A percentile compares a stretch with the other conserved stretches of the same genome.
Evolutionary conservation across 2,329 filamentous ascomycete species (phyloP).

Genomic region (Fusarium acutatum): DNA sequence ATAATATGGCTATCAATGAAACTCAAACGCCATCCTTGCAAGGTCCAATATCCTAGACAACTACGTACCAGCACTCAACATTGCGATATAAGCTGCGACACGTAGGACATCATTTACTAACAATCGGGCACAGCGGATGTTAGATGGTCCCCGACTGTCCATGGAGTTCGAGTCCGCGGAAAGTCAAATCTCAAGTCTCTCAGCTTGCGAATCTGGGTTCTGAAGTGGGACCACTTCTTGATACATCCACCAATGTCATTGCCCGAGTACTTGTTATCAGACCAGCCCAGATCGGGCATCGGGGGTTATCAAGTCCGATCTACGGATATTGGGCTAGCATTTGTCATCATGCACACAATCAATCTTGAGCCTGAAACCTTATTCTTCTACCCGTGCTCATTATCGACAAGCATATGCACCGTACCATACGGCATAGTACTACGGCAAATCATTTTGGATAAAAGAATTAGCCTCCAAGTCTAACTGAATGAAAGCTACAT

Average conservation of each 20-base stretch:
- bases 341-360: neutral
- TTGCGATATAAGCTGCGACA: neutral
- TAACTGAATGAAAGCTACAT: neutral
- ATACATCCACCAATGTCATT: neutral
- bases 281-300: neutral
- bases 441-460: neutral
- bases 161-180: neutral
- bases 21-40: neutral
- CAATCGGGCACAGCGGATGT: accelerated
- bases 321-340: neutral
- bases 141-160: neutral
- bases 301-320: neutral
- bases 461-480: neutral
- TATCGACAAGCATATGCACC: neutral
- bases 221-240: neutral
- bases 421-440: neutral
- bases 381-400: neutral
- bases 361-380: neutral
- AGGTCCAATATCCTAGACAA: neutral
- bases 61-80: neutral
- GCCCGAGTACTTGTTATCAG: neutral
- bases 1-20: neutral
- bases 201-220: neutral
- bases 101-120: neutral
- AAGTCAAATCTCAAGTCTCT: neutral